Evolutionary conservation across 1,284 basidiomycete genomes (phyloP), one percentile per base, ranked within the genome.

Genomic region (Ceratobasidium sp.): DNA sequence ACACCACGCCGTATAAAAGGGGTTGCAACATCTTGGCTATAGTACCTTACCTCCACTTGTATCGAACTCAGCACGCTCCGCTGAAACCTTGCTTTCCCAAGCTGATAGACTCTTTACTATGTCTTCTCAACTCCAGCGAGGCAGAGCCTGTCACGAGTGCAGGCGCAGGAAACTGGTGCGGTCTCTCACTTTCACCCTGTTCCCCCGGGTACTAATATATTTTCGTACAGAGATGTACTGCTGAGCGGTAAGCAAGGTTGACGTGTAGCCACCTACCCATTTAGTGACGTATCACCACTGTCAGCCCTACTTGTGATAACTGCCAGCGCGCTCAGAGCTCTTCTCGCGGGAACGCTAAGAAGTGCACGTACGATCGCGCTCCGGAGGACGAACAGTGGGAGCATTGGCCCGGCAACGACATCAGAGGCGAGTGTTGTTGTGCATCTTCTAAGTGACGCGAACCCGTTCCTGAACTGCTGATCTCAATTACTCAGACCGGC

Each of bases 331-430:
- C 56, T 5, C 58, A 59, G 37, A 27, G 11, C 53, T 29, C 19
- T 14, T 46, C 53, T 27, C 37, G 49, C 31, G 49, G 39, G n/a
- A 56, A 24, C 53, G 4, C n/a, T 19, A 64, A 48, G 22, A 14
- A 51, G 53, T 72, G 69, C 41, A 62, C 56, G 22, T 72, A 72
- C 58, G 69, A 72, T 59, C 59, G 37, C 51, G 49, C 69, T 53
- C 56, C 43, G 8, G 69, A 58, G 31, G 69, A 72, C n/a, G 69
- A 72, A 39, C 27, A 9, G 14, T 72, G 69, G 69, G 59, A 46
- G 14, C 66, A 43, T 31, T 71, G 66, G 53, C 43, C 49, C 16
- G 22, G 51, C 37, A 56, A 2, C 8, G 11, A 9, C 11, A 41
- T 24, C 5, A 41, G 13, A 62, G 59, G 59, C 37, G 29, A 1